Evolutionary conservation across 352 stramenopile genomes (phyloP), one percentile per base, ranked within the genome.

Genomic region (Phytophthora fragariae): DNA sequence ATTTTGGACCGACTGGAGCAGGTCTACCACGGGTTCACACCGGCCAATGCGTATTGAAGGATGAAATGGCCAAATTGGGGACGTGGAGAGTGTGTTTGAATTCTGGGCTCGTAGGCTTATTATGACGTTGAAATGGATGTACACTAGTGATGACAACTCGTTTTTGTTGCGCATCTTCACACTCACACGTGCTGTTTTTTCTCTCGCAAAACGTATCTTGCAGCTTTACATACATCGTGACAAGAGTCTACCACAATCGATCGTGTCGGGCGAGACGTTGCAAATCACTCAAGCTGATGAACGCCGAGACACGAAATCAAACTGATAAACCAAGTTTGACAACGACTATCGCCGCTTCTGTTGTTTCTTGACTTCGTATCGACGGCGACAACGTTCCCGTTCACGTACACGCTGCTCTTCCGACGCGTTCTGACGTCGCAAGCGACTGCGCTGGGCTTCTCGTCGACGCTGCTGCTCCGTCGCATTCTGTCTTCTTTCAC

Each of bases 351-450:
- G 2, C 39, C 44, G 54, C 17, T 68, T 81, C 31, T 79, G 71
- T 47, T 70, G 66, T 57, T 93, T 94, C 63, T 87, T 86, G 7
- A 66, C 37, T 41, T 94, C 85, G 55, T 94, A 94, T 11, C 87
- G 83, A 47, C 79, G 81, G 0, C 84, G 82, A 60, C 85, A 94
- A 7, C 87, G 87, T 55, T 94, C 87, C 5, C 84, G 84, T 58
- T 94, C 87, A 21, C 80, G 81, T 2, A 79, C 6, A 33, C 81
- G 81, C 49, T 94, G 87, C 15, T 88, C 82, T 27, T 94, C 82
- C 1, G 85, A 89, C 2, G 85, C 84, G 55, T 88, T 89, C 27
- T 89, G 71, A 2, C 87, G 80, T 21, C 87, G 79, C 37, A 72
- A 65, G 11, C 83, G 81, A 66, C 85, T 92, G 0, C 87, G 75